Base-by-base conservation (phyloP, 495 filamentous ascomycete genomes). In the Thozetella sp. region DNA sequence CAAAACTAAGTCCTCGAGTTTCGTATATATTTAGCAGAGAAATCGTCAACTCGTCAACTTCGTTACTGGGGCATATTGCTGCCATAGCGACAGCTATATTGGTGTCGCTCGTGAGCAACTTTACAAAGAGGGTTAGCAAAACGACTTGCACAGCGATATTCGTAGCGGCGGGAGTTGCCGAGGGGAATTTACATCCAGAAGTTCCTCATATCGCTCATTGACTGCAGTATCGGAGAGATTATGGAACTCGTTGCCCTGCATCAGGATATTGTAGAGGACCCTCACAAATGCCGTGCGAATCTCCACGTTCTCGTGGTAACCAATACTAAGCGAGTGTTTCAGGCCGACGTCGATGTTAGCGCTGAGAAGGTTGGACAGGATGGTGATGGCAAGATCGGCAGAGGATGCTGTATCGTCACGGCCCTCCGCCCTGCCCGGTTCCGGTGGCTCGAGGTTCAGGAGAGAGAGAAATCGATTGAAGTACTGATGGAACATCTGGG, bases 261-360 rank as follows among this genome's bases (percentile, higher is more conserved):
- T 79, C 20, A 89, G 67, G 51, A 89, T 88, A 68, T 89, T 88
- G 56, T 83, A 86, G 48, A 89, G 76, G 10, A 89, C 86, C 62
- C 83, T 83, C 57, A 89, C 81, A 62, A 89, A 89, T 20, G 86
- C 86, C 9, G 86, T 89, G 40, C 86, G 77, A 54, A 88, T 87
- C 65, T 87, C 84, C 11, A 85, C 67, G 63, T 87, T 85, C 66
- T 89, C 83, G 60, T 88, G 83, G 59, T 89, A 89, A 4, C 86
- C 86, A 59, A 89, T 87, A 60, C 78, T 81, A 22, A 89, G 70
- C 11, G 83, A 85, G 63, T 87, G 82, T 67, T 89, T 88, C 17
- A 89, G 69, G 1, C 86, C 86, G 19, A 89, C 86, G 66, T 89
- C 86, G 30, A 89, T 86, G 64, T 89, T 89, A 2, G 86, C 86